These are phyloP conservation scores for Avena insularis DNA, from an alignment of 176 grass and related monocot genomes.

Conservation along the genomic window DNA sequence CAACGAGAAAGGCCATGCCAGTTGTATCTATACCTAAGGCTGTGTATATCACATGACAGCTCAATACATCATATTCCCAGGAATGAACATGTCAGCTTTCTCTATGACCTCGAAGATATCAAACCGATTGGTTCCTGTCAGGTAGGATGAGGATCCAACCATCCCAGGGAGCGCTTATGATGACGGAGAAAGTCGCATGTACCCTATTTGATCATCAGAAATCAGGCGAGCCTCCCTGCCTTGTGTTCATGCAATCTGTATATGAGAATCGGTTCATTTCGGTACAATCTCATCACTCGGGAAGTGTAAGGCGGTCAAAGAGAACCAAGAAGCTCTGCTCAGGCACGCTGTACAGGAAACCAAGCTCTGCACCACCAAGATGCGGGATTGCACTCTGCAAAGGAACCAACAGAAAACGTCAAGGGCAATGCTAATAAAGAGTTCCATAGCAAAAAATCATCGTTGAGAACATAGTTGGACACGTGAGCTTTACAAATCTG, in stretches of 20 bases:
- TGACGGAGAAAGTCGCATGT: not conserved
- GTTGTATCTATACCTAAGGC: conserved; percentile 41
- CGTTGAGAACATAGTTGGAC: not conserved
- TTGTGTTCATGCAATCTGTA: conserved; percentile 28
- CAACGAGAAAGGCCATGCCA: conserved; percentile 8
- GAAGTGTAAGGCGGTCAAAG: conserved; percentile 86
- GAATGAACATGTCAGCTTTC: conserved; percentile 17
- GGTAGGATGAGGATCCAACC: not conserved
- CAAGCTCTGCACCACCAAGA: conserved; percentile 73
- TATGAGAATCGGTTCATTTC: not conserved
- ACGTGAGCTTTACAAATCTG: not conserved
- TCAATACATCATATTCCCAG: conserved; percentile 8
- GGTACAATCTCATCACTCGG: conserved; percentile 45
- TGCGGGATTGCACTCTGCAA: conserved; percentile 69
- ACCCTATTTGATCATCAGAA: conserved; percentile 1
- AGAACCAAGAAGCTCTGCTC: conserved; percentile 93
- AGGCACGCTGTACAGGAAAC: conserved; percentile 84
- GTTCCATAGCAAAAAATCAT: conserved; percentile 2
- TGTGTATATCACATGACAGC: conserved; percentile 12
- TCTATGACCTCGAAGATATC: not conserved
- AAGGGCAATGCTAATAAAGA: not conserved
- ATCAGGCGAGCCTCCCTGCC: not conserved
- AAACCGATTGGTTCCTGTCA: not conserved
- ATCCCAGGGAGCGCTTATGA: conserved; percentile 12
- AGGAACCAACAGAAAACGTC: not conserved